phyloP scores from a whole-genome alignment of 2,329 filamentous ascomycete genomes.

The Pseudogymnoascus destructans region DNA sequence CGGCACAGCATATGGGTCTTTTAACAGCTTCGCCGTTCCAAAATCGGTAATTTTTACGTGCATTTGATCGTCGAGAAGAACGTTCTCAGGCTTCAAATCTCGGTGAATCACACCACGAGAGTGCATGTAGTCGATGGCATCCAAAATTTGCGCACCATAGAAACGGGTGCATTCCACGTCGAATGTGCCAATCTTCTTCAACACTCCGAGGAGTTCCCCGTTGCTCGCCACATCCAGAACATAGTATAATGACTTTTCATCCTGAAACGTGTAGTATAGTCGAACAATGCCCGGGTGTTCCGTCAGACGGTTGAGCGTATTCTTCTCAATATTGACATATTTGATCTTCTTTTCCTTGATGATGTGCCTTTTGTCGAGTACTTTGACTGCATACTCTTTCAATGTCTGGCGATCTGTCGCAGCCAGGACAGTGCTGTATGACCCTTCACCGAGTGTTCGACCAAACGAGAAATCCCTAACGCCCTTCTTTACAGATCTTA shows the following conservation, averaged over 20 bases:
- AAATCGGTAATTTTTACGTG: conserved; percentile 99
- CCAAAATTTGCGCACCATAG: conserved; percentile 90
- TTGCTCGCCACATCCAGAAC: conserved; percentile 87
- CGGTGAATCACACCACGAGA: conserved; percentile 89
- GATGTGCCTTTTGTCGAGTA: conserved; percentile 95
- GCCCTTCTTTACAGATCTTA: conserved; percentile 85
- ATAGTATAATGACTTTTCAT: conserved; percentile 91
- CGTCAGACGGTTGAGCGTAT: conserved; percentile 88
- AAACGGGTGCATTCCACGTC: conserved; percentile 90
- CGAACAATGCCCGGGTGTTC: conserved; percentile 95
- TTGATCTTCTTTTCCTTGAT: conserved; percentile 99
- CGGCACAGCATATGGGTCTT: conserved; percentile 36
- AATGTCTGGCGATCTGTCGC: conserved; percentile 87
- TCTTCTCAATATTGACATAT: conserved; percentile 99
- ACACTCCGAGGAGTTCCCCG: conserved; percentile 78
- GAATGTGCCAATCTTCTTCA: conserved; percentile 91
- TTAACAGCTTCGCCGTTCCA: conserved; percentile 89
- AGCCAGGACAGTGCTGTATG: conserved; percentile 89
- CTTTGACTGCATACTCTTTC: conserved; percentile 96
- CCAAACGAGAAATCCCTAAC: conserved; percentile 96
- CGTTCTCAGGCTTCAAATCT: conserved; percentile 93
- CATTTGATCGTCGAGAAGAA: conserved; percentile 88
- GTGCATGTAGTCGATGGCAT: conserved; percentile 97
- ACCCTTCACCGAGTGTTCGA: conserved; percentile 81
- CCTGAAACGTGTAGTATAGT: conserved; percentile 97